Evolutionary conservation across 169 alveolate genomes (phyloP).

Genomic region (Haemoproteus tartakovskyi): DNA sequence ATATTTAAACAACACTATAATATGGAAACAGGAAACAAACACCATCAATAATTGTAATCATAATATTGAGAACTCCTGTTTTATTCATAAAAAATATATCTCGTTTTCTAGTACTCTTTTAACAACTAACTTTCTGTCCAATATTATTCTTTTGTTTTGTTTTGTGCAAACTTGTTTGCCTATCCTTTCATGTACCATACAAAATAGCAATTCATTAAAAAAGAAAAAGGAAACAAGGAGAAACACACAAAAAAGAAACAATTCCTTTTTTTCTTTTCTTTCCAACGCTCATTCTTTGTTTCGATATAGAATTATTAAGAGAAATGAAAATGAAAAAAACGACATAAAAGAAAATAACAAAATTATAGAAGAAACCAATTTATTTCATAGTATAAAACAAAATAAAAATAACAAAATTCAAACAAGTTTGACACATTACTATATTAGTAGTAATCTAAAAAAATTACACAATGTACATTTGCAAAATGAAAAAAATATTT

Average conservation of each 20-base stretch:
- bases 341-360: neutral
- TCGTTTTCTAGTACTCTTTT: too few relatives aligned
- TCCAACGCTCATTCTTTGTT: neutral
- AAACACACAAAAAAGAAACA: neutral
- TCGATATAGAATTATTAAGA: neutral
- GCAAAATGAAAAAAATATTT: constrained; percentile 50
- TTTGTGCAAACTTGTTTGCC: constrained; percentile 50
- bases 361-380: constrained; percentile 6
- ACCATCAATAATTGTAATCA: too few relatives aligned
- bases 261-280: constrained; percentile 20
- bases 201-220: neutral
- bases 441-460: constrained; percentile 50
- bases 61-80: too few relatives aligned
- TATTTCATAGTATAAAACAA: constrained; percentile 36
- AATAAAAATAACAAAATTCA: constrained; percentile 57
- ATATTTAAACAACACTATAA: constrained; percentile 4
- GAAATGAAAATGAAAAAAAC: neutral
- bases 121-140: constrained; percentile 38
- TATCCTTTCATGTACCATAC: constrained; percentile 27
- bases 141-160: constrained; percentile 30
- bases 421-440: constrained; percentile 63
- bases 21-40: too few relatives aligned
- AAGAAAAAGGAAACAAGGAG: neutral
- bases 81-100: too few relatives aligned
- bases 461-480: constrained; percentile 9